Evolutionary conservation across 768 basidiomycete species (phyloP).

Genomic region (Serpula lacrymans): DNA sequence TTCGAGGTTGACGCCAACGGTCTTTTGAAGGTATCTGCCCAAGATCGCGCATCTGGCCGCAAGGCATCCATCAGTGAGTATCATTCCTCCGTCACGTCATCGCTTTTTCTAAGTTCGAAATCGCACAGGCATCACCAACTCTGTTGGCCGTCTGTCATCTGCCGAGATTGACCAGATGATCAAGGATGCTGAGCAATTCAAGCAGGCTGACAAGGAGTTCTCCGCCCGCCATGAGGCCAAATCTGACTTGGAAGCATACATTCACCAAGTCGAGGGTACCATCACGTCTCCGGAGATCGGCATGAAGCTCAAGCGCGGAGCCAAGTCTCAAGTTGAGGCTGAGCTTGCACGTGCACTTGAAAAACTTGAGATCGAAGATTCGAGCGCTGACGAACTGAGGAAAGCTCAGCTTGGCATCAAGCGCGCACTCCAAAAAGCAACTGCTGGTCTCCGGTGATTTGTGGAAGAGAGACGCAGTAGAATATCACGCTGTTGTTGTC

Average conservation of each 20-base stretch:
- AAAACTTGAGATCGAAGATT: slow-evolving; percentile 97
- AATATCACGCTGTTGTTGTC: slow-evolving; percentile 12
- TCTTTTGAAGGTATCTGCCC: slow-evolving; percentile 97
- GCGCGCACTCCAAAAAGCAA: slow-evolving; percentile 97
- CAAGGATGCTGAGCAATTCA: slow-evolving; percentile 98
- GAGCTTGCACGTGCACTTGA: slow-evolving; percentile 98
- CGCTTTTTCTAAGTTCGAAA: slow-evolving; percentile 8
- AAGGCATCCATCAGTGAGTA: slow-evolving; percentile 93
- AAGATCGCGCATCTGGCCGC: slow-evolving; percentile 98
- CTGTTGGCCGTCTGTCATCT: slow-evolving; percentile 94
- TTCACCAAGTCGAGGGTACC: slow-evolving; percentile 94
- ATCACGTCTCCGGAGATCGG: slow-evolving; percentile 96
- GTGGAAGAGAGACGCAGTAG: slow-evolving; percentile 12
- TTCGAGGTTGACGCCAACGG: slow-evolving; percentile 99
- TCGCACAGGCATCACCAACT: slow-evolving; percentile 87
- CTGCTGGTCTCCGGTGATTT: slow-evolving; percentile 77
- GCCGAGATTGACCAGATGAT: slow-evolving; percentile 99
- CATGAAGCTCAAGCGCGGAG: slow-evolving; percentile 98
- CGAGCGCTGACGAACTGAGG: slow-evolving; percentile 89
- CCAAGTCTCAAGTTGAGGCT: slow-evolving; percentile 90
- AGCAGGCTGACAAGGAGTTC: slow-evolving; percentile 96
- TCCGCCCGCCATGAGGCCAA: slow-evolving; percentile 97
- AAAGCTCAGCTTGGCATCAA: slow-evolving; percentile 95
- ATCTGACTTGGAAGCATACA: slow-evolving; percentile 95
- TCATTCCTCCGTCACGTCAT: slow-evolving; percentile 1